Evolutionary conservation across 768 basidiomycete genomes (phyloP), one percentile per base, ranked within the genome.

Genomic region (Rhodotorula taiwanensis): DNA sequence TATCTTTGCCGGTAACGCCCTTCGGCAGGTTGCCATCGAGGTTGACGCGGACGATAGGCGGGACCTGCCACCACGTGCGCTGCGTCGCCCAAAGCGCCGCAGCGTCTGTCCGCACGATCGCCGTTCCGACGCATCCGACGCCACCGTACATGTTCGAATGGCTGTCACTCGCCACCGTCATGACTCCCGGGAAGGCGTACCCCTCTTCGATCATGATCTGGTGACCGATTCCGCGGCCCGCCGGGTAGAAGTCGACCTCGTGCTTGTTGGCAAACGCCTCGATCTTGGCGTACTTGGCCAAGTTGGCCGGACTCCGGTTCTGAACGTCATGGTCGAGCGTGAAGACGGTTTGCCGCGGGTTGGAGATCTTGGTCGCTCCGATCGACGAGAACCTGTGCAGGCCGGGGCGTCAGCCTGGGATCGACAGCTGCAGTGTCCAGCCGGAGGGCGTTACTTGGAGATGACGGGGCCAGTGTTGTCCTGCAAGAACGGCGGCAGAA

Each of bases 1-100:
- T 88, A 73, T 99, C 95, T 76, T 99, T 99, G 39, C 95, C 95
- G 0, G 91, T 93, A 3, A 98, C 94, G 6, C 95, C 95, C 0
- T 86, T 83, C 0, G 87, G 81, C 0, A 98, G 82, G 63, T 78
- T 79, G 10, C 94, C 94, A 60, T 81, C 82, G 52, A 99, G 79
- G 72, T 95, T 91, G 65, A 98, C 94, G 63, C 88, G 91, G 75
- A 99, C 83, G 83, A 97, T 92, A 7, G 90, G 83, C 20, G 95
- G 95, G 39, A 99, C 86, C 77, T 98, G 95, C 95, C 94, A 98
- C 95, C 95, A 99, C 2, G 95, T 98, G 75, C 88, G 89, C 27
- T 93, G 92, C 0, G 95, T 98, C 18, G 95, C 91, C 95, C 95
- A 99, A 16, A 99, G 81, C 27, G 88, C 94, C 0, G 91, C 91